A percentile compares a stretch with the other conserved stretches of the same genome.
Evolutionary conservation across 805 yeast species (phyloP).

Genomic region (Hagleromyces aurorensis): DNA sequence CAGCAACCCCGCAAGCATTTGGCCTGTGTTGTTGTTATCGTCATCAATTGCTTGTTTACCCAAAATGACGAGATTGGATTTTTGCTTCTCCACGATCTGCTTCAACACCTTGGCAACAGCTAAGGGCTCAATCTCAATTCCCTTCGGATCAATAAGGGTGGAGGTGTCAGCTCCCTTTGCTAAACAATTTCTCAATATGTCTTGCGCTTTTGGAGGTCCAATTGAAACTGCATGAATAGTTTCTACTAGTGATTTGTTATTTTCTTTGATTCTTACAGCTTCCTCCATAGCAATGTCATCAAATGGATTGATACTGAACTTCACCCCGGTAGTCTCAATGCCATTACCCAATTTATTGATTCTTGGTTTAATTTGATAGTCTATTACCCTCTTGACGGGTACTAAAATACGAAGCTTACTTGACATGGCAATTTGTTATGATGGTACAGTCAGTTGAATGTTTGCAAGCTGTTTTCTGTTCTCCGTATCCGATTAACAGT

Average conservation of each 20-base stretch:
- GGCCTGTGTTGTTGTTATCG: conserved; percentile 93
- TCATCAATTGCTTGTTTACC: conserved; percentile 98
- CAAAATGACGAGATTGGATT: conserved; percentile 71
- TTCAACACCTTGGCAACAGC: conserved; percentile 80
- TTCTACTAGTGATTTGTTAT: conserved; percentile 60
- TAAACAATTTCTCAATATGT: conserved; percentile 76
- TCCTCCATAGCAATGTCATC: conserved; percentile 98
- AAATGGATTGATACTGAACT: conserved; percentile 91
- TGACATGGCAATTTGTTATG: conserved; percentile 8
- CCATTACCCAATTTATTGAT: conserved; percentile 74
- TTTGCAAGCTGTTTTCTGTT: background rate
- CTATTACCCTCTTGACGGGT: conserved; percentile 92
- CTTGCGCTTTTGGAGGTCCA: conserved; percentile 83
- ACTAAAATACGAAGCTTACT: conserved; percentile 51
- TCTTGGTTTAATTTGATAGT: conserved; percentile 88
- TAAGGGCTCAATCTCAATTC: conserved; percentile 72
- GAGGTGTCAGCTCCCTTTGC: conserved; percentile 93
- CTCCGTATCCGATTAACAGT: background rate
- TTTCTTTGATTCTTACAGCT: conserved; percentile 69
- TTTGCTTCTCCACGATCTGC: conserved; percentile 60
- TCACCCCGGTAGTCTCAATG: conserved; percentile 75
- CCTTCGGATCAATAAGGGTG: conserved; percentile 72
- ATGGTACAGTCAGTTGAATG: background rate
- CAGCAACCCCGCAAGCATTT: conserved; percentile 87
- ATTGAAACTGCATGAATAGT: conserved; percentile 84